phyloP scores from a whole-genome alignment of 208 protist species.

The Angomonas ambiguus region DNA sequence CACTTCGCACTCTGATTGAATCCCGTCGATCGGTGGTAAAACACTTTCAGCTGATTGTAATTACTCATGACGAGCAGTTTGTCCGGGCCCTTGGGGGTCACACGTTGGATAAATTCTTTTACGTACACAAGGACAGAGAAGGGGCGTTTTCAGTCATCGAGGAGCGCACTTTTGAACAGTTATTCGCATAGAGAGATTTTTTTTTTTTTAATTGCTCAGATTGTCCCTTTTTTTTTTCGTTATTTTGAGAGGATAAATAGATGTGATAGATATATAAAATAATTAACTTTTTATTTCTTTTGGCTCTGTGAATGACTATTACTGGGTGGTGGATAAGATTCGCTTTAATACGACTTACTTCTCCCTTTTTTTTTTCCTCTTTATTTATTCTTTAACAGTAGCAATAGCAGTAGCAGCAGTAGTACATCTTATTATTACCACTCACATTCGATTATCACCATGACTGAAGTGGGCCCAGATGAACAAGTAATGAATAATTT shows the following conservation, averaged over 20 bases:
- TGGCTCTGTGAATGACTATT: no score
- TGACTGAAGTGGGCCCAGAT: slow-evolving; percentile 45
- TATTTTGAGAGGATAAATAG: not conserved
- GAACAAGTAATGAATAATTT: slow-evolving; percentile 60
- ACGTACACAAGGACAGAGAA: slow-evolving; percentile 87
- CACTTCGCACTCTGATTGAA: slow-evolving; percentile 81
- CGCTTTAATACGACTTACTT: slow-evolving; percentile 3
- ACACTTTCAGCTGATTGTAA: slow-evolving; percentile 99
- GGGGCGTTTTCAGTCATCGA: slow-evolving; percentile 88
- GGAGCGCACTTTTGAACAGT: slow-evolving; percentile 81
- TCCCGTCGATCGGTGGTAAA: slow-evolving; percentile 66
- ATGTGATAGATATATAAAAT: not conserved
- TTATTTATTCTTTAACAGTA: slow-evolving; percentile 1
- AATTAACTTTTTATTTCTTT: no score
- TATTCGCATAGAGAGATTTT: slow-evolving; percentile 53
- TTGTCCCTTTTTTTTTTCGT: slow-evolving; percentile 6
- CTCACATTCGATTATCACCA: not conserved
- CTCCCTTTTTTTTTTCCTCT: slow-evolving; percentile 1
- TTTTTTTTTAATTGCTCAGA: slow-evolving; percentile 7
- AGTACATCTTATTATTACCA: no score
- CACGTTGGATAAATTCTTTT: slow-evolving; percentile 83
- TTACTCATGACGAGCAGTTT: slow-evolving; percentile 99
- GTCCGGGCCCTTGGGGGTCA: slow-evolving; percentile 84
- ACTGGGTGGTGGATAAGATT: no score
- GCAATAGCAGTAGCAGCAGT: no score